Percentiles rank a stretch among this genome's conserved stretches.
These are phyloP conservation scores for Schizopora paradoxa DNA, from an alignment of 1,284 basidiomycete genomes.

Conservation along the genomic window DNA sequence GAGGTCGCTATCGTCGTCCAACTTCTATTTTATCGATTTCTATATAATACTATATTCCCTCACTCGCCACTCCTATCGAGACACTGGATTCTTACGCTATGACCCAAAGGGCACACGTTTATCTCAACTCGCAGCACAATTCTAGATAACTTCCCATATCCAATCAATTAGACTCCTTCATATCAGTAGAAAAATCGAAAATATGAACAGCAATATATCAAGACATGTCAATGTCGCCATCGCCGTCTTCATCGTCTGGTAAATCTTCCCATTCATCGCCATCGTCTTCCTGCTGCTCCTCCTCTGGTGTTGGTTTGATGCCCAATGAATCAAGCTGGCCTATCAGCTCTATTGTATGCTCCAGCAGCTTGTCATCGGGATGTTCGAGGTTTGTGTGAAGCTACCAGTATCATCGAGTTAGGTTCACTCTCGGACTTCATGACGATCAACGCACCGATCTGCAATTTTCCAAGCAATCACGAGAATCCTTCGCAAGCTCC, in stretches of 20 bases:
- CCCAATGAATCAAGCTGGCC: slow-evolving; percentile 64
- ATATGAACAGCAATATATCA: not conserved
- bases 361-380: slow-evolving; percentile 73
- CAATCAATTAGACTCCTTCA: not conserved
- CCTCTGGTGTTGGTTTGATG: slow-evolving; percentile 55
- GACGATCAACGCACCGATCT: slow-evolving; percentile 50
- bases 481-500: slow-evolving; percentile 76
- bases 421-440: slow-evolving; percentile 13
- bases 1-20: no score
- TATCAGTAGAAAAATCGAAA: not conserved
- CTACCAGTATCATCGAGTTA: slow-evolving; percentile 40
- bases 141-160: not conserved
- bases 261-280: slow-evolving; percentile 43
- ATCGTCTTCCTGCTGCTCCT: slow-evolving; percentile 44
- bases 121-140: not conserved
- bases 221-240: slow-evolving; percentile 34
- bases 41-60: no score
- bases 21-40: no score
- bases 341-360: slow-evolving; percentile 75
- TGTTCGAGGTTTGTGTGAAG: slow-evolving; percentile 69
- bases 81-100: no score
- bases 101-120: no score
- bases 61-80: no score
- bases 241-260: slow-evolving; percentile 53
- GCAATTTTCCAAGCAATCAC: slow-evolving; percentile 82